These are phyloP conservation scores for Xylaria sp. DNA, from an alignment of 2,329 filamentous ascomycete genomes.

Conservation along the genomic window DNA sequence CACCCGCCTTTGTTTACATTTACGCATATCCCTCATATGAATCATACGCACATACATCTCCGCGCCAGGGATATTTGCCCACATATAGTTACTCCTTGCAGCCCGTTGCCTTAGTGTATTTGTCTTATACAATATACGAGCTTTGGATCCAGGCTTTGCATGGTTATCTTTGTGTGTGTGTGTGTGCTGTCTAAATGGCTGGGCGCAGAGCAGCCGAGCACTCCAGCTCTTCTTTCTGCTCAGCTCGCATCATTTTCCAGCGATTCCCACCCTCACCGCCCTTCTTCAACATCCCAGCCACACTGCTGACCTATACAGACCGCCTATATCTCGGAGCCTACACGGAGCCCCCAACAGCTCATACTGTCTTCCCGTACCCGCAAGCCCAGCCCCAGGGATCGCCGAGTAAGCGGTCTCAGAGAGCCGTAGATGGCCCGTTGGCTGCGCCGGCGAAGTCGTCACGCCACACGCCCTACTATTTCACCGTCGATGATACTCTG, in stretches of 20 bases:
- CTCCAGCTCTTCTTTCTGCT: slow-evolving; percentile 44
- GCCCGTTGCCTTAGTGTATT: background rate
- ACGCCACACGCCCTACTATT: slow-evolving; percentile 82
- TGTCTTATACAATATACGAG: background rate
- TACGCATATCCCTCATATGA: slow-evolving; percentile 17
- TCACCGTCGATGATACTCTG: slow-evolving; percentile 90
- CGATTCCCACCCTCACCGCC: slow-evolving; percentile 41
- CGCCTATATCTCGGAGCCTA: slow-evolving; percentile 96
- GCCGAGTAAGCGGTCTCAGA: slow-evolving; percentile 79
- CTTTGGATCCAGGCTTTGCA: slow-evolving; percentile 5
- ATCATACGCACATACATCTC: background rate
- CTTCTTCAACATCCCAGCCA: slow-evolving; percentile 41
- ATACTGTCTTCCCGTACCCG: slow-evolving; percentile 88
- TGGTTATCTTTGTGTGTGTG: slow-evolving; percentile 30
- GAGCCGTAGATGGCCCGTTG: slow-evolving; percentile 69
- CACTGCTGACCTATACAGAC: slow-evolving; percentile 69
- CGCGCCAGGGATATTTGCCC: background rate
- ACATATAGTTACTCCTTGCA: slow-evolving; percentile 1
- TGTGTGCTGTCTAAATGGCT: slow-evolving; percentile 36
- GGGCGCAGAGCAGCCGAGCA: slow-evolving; percentile 29
- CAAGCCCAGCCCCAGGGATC: slow-evolving; percentile 66
- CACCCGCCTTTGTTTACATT: background rate
- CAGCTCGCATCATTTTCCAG: slow-evolving; percentile 33
- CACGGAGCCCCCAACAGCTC: slow-evolving; percentile 79
- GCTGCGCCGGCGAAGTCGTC: slow-evolving; percentile 58